Evolutionary conservation across 2,329 filamentous ascomycete genomes (phyloP), one percentile per base, ranked within the genome.

Genomic region (Graphilbum fragrans): DNA sequence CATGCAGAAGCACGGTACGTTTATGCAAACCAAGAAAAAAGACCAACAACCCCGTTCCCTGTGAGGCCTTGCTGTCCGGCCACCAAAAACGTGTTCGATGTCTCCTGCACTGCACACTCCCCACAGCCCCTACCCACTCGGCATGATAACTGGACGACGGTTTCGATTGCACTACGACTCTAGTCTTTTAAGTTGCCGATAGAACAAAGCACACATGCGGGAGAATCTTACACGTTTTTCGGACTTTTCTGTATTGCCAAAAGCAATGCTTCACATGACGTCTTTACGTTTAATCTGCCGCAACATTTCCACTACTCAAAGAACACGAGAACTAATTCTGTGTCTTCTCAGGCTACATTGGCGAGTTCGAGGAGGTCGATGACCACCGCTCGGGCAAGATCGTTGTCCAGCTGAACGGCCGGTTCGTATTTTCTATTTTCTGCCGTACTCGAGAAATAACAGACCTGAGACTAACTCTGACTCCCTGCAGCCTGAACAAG

Each of bases 181-280:
- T 80, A 86, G 90, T 86, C 88, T 86, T 98, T 96, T 98, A 96
- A 96, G 80, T 93, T 80, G 79, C 86, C 90, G 92, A 93, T 84
- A 98, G 69, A 98, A 92, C 65, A 70, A 84, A 62, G 56, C 57
- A 60, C 65, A 39, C 23, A 38, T 65, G 77, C 81, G 81, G 81
- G 80, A 80, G 77, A 82, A 82, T 90, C 87, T 95, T 94, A 94
- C 87, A 94, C 83, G 82, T 93, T 45, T 86, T 79, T 81, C 82
- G 73, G 77, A 84, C 70, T 39, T 40, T 23, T 45, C 37, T 33
- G 17, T 36, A 37, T 16, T 32, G 7, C 10, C 29, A 32, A n/a
- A 12, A 6, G 42, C 43, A 44, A 42, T 22, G 70, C 65, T 60
- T 45, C 53, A 63, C 66, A 70, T 92, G 83, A 87, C 70, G 80